Conservation (phyloP, 2,329 filamentous ascomycete species). For the Pseudogymnoascus sp. region DNA sequence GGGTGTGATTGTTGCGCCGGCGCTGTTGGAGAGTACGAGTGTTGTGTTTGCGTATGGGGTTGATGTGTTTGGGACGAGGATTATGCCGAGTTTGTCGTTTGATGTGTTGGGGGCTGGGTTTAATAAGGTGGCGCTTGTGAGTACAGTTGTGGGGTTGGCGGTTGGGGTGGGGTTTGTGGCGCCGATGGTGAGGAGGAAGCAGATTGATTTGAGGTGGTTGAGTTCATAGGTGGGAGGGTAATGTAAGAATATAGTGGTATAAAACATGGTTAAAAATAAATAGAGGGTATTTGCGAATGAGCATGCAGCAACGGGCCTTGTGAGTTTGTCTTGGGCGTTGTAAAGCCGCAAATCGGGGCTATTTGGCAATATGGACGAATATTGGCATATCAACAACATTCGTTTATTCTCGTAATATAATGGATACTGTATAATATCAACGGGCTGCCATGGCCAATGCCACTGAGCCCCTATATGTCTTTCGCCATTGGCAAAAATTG, state of each 20-base stretch:
- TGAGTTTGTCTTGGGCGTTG: neutral
- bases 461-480: neutral
- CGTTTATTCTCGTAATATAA: neutral
- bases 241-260: slow-evolving; percentile 9
- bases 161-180: slow-evolving; percentile 71
- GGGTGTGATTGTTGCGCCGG: slow-evolving; percentile 67
- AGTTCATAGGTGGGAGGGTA: slow-evolving; percentile 17
- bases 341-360: no score
- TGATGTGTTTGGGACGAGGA: slow-evolving; percentile 80
- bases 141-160: slow-evolving; percentile 74
- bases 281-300: slow-evolving; percentile 2
- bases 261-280: neutral
- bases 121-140: slow-evolving; percentile 78
- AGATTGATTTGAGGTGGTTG: slow-evolving; percentile 60
- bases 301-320: neutral
- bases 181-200: slow-evolving; percentile 74
- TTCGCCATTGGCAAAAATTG: neutral
- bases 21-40: slow-evolving; percentile 84
- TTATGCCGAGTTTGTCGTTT: slow-evolving; percentile 83
- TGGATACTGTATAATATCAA: slow-evolving; percentile 8
- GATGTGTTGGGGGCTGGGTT: slow-evolving; percentile 92
- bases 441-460: neutral
- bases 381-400: neutral
- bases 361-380: no score
- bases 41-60: slow-evolving; percentile 81